These are phyloP conservation scores for Domatiomyces catenatus DNA, from an alignment of 2,329 filamentous ascomycete genomes.

Conservation along the genomic window DNA sequence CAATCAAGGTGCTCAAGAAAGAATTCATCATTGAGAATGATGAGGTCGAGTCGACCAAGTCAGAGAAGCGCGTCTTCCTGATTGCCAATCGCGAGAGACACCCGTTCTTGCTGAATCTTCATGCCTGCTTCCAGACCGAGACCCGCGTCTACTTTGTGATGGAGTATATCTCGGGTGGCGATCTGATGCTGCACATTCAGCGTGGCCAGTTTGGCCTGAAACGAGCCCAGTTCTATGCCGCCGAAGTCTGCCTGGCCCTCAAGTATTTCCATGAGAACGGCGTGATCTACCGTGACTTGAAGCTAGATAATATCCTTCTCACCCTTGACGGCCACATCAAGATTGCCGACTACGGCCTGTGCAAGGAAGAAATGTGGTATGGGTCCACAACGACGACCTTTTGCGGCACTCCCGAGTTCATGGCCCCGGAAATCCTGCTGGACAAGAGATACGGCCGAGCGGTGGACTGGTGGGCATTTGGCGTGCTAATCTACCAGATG, in stretches of 20 bases:
- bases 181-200: conserved; percentile 98
- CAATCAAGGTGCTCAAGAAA: conserved; percentile 98
- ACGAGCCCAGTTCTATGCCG: conserved; percentile 95
- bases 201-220: conserved; percentile 91
- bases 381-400: conserved; percentile 93
- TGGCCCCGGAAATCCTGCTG: conserved; percentile 95
- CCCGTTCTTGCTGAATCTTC: conserved; percentile 84
- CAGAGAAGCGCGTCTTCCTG: conserved; percentile 92
- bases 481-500: conserved; percentile 98
- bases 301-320: conserved; percentile 77
- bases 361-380: conserved; percentile 99
- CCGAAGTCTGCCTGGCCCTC: conserved; percentile 87
- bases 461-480: conserved; percentile 99
- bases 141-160: conserved; percentile 98
- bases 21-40: conserved; percentile 99
- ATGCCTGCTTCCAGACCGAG: conserved; percentile 98
- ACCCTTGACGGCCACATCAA: conserved; percentile 96
- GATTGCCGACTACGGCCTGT: conserved; percentile 95
- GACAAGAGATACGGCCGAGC: conserved; percentile 97
- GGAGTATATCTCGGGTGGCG: conserved; percentile 97
- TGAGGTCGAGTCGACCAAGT: conserved; percentile 93
- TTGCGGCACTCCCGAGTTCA: conserved; percentile 98
- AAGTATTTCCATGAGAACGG: conserved; percentile 99
- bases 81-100: conserved; percentile 95
- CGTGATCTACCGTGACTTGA: conserved; percentile 81